Percentiles rank a stretch among this genome's conserved stretches.
Conservation (phyloP, 108 stramenopile species). For the Discostella pseudostelligera region DNA sequence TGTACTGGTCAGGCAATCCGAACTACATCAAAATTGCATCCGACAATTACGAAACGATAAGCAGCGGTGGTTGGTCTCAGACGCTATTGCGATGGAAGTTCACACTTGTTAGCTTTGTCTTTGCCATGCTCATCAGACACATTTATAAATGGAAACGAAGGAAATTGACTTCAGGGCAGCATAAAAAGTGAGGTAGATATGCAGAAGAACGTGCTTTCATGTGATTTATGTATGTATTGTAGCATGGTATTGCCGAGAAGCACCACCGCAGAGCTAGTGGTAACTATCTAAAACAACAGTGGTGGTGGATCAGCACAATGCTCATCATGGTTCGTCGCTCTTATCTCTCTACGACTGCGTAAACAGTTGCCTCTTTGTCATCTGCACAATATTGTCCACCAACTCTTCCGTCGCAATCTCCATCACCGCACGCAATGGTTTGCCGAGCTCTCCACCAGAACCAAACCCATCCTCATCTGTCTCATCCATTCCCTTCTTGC, state of each 20-base stretch:
- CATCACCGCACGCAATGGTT: constrained; percentile 34
- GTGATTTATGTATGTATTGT: too few species aligned
- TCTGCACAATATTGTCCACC: constrained; percentile 41
- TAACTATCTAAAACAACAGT: too few species aligned
- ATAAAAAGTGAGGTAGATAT: too few species aligned
- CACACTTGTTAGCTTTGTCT: constrained; percentile 1
- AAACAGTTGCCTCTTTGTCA: constrained; percentile 39
- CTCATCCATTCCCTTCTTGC: too few species aligned
- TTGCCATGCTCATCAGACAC: constrained; percentile 7
- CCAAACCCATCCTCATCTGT: constrained; percentile 12
- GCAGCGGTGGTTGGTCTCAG: not conserved
- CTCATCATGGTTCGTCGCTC: too few species aligned
- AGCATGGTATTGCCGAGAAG: too few species aligned
- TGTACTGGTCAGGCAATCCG: constrained; percentile 44
- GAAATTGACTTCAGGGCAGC: not conserved
- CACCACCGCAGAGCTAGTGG: too few species aligned
- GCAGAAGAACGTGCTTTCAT: too few species aligned
- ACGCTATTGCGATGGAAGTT: constrained; percentile 8
- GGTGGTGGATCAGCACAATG: too few species aligned
- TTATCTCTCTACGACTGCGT: constrained; percentile 20
- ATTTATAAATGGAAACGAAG: constrained; percentile 8
- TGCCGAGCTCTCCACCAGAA: not conserved
- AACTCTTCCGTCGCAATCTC: constrained; percentile 48
- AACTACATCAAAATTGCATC: constrained; percentile 29
- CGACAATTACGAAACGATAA: not conserved